Percentiles rank a stretch among this genome's conserved stretches.
phyloP scores from a whole-genome alignment of 345 rosid species.

The Eucalyptus curtisii region DNA sequence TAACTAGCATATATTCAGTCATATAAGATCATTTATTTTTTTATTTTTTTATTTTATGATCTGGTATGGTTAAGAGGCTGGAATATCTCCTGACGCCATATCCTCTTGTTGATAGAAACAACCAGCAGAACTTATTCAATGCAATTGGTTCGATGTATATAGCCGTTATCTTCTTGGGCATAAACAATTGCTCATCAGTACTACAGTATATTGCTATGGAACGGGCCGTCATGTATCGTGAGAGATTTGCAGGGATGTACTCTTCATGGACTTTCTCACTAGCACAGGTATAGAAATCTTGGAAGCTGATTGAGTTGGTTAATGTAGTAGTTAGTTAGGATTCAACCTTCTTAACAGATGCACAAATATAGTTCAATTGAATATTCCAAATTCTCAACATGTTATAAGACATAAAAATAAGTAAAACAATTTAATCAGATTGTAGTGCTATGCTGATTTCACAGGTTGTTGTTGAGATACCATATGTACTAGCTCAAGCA shows the following conservation, averaged over 20 bases:
- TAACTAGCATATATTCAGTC: neutral
- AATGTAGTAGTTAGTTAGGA: neutral
- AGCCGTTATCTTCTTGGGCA: slow-evolving; percentile 42
- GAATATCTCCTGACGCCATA: neutral
- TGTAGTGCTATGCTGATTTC: neutral
- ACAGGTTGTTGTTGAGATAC: neutral
- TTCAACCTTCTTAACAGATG: neutral
- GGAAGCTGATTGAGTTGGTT: neutral
- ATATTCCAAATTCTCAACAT: neutral
- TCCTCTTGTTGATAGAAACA: slow-evolving; percentile 19
- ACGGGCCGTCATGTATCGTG: slow-evolving; percentile 58
- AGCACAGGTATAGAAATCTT: slow-evolving; percentile 31
- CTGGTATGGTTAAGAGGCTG: neutral
- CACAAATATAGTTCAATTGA: neutral
- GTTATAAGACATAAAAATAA: neutral
- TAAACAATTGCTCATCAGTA: slow-evolving; percentile 57
- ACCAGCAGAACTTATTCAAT: slow-evolving; percentile 56
- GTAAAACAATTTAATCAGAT: neutral
- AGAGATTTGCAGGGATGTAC: slow-evolving; percentile 84
- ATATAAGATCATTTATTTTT: neutral
- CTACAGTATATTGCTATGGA: slow-evolving; percentile 43
- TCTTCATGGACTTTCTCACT: slow-evolving; percentile 54
- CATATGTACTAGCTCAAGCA: neutral
- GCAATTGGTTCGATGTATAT: slow-evolving; percentile 37
- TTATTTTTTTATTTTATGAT: neutral